Evolutionary conservation across 768 basidiomycete species (phyloP).

Genomic region (Boletus vinaceobasis): DNA sequence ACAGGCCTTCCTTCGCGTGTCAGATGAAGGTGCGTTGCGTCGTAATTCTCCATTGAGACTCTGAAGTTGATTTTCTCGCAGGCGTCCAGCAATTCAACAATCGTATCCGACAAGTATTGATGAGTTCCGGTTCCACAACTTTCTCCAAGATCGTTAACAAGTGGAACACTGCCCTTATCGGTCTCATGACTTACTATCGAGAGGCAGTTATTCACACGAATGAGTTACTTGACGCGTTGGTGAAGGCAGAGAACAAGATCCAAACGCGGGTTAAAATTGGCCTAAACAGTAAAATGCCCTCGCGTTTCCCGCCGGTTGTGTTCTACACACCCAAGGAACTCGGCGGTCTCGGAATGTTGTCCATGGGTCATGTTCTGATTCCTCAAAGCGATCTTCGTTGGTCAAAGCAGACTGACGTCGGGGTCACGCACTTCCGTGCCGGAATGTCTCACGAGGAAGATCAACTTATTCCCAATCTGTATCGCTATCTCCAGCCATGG

Average conservation of each 20-base stretch:
- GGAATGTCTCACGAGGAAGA: slow-evolving; percentile 97
- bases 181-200: slow-evolving; percentile 96
- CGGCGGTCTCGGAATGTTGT: slow-evolving; percentile 97
- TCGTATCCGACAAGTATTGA: slow-evolving; percentile 91
- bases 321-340: slow-evolving; percentile 98
- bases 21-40: slow-evolving; percentile 70
- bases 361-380: slow-evolving; percentile 98
- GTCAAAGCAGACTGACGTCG: slow-evolving; percentile 98
- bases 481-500: slow-evolving; percentile 96
- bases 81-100: slow-evolving; percentile 98
- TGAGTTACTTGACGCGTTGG: slow-evolving; percentile 90
- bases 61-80: slow-evolving; percentile 23
- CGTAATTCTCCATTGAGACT: neutral
- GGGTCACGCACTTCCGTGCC: slow-evolving; percentile 98
- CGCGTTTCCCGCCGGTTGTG: slow-evolving; percentile 94
- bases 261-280: slow-evolving; percentile 99
- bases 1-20: slow-evolving; percentile 96
- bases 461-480: slow-evolving; percentile 94
- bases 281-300: slow-evolving; percentile 99
- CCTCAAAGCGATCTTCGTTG: slow-evolving; percentile 96
- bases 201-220: slow-evolving; percentile 98
- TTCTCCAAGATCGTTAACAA: slow-evolving; percentile 99
- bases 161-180: slow-evolving; percentile 95
- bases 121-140: slow-evolving; percentile 98
- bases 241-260: slow-evolving; percentile 99